Percentiles rank a stretch among this genome's conserved stretches.
Evolutionary conservation across 1,284 basidiomycete genomes (phyloP).

Genomic region (Psilocybe mexicana): DNA sequence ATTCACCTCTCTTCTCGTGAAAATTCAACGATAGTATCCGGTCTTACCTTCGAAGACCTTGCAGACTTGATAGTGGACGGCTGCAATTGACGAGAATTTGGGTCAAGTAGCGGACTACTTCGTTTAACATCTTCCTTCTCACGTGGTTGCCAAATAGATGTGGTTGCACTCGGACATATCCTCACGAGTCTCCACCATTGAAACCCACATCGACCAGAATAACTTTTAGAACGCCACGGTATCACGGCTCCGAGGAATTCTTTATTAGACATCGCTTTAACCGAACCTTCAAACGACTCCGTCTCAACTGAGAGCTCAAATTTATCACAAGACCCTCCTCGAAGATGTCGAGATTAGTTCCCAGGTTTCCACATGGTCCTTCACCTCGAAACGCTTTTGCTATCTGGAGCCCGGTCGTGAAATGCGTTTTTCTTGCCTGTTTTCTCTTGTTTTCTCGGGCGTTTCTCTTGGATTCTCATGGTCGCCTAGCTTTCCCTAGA

Average conservation of each 20-base stretch:
- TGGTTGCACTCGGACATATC: neutral
- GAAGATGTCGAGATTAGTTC: constrained; percentile 1
- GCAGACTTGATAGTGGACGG: neutral
- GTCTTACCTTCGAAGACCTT: neutral
- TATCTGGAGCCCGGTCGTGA: neutral
- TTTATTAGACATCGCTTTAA: neutral
- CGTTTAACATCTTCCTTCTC: neutral
- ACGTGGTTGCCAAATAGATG: neutral
- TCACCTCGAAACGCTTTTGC: neutral
- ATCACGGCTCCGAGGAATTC: neutral
- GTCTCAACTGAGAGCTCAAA: neutral
- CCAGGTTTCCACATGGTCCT: constrained; percentile 1
- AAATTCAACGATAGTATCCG: neutral
- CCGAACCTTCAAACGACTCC: neutral
- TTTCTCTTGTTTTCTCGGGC: constrained; percentile 6
- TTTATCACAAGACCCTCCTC: neutral
- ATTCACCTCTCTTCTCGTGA: neutral
- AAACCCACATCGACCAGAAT: neutral
- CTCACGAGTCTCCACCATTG: neutral
- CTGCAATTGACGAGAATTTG: neutral
- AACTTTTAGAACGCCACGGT: neutral
- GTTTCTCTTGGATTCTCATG: neutral
- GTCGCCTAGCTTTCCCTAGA: neutral
- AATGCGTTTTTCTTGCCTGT: neutral
- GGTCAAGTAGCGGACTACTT: neutral